Evolutionary conservation across 2,329 filamentous ascomycete species (phyloP).

Genomic region (Botrytis tulipae): DNA sequence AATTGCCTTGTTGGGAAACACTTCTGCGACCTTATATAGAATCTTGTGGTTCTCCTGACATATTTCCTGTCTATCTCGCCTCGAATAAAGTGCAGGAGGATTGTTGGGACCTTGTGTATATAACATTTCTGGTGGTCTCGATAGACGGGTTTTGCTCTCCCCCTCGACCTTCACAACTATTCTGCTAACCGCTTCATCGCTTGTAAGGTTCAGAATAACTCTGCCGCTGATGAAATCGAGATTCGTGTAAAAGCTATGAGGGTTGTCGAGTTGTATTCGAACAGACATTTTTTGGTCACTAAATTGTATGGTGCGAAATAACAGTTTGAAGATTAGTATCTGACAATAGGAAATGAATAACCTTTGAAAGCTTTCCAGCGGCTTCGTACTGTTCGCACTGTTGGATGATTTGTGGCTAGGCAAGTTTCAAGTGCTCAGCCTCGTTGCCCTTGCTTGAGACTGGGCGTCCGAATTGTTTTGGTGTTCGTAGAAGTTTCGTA

Average conservation of each 20-base stretch:
- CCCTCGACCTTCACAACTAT: constrained; percentile 83
- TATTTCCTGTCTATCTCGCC: constrained; percentile 35
- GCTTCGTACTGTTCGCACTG: background rate
- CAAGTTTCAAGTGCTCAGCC: constrained; percentile 18
- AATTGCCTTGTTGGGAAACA: constrained; percentile 56
- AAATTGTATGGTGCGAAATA: background rate
- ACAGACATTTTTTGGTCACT: constrained; percentile 59
- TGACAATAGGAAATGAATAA: background rate
- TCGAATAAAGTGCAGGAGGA: constrained; percentile 23
- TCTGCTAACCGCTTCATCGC: constrained; percentile 67
- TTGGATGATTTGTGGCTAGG: constrained; percentile 10
- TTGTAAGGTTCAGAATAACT: constrained; percentile 56
- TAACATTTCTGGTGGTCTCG: constrained; percentile 27
- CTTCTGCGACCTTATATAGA: constrained; percentile 68
- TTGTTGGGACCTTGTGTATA: constrained; percentile 21
- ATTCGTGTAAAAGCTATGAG: constrained; percentile 74
- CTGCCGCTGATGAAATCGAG: constrained; percentile 69
- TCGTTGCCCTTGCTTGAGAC: constrained; percentile 4
- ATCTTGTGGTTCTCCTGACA: constrained; percentile 67
- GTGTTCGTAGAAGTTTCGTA: background rate
- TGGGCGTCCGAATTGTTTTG: background rate
- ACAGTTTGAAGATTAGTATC: constrained; percentile 2
- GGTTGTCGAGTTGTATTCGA: constrained; percentile 63
- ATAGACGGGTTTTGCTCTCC: constrained; percentile 64
- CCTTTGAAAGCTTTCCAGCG: background rate